These are phyloP conservation scores for Darksidea phi DNA, from an alignment of 495 filamentous ascomycete genomes.

Conservation along the genomic window DNA sequence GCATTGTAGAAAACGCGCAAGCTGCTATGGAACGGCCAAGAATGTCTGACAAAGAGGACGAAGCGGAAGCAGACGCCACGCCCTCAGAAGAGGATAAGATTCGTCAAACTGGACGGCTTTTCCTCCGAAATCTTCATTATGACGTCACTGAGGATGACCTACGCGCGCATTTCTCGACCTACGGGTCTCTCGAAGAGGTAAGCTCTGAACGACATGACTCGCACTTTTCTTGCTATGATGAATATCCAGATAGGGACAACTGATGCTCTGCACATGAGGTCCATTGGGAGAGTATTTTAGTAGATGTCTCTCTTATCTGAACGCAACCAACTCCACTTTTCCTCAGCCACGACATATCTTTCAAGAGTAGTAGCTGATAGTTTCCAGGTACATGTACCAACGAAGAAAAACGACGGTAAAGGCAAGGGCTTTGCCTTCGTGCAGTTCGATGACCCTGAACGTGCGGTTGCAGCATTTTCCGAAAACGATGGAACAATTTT, in stretches of 20 bases:
- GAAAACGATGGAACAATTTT: conserved; percentile 76
- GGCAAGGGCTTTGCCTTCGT: conserved; percentile 90
- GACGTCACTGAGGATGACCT: conserved; percentile 75
- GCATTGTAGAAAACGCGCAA: background rate
- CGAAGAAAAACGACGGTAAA: conserved; percentile 60
- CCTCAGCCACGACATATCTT: background rate
- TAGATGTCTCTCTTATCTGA: conserved; percentile 72
- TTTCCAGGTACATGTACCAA: conserved; percentile 73
- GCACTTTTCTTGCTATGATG: conserved; percentile 62
- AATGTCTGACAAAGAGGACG: conserved; percentile 39
- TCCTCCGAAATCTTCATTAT: conserved; percentile 87
- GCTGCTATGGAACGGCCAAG: background rate
- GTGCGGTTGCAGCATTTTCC: conserved; percentile 74
- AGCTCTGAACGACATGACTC: conserved; percentile 41
- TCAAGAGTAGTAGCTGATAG: background rate
- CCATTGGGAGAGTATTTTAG: conserved; percentile 69
- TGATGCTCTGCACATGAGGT: conserved; percentile 76
- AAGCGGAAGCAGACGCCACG: conserved; percentile 24
- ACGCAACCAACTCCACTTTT: conserved; percentile 14
- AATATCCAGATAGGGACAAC: conserved; percentile 99
- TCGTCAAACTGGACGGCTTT: conserved; percentile 66
- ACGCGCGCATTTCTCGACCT: conserved; percentile 63
- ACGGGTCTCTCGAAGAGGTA: conserved; percentile 85
- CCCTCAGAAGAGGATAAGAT: conserved; percentile 48
- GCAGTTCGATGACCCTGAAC: conserved; percentile 65